phyloP scores from a whole-genome alignment of 352 stramenopile genomes.

The Nothophytophthora sp. region DNA sequence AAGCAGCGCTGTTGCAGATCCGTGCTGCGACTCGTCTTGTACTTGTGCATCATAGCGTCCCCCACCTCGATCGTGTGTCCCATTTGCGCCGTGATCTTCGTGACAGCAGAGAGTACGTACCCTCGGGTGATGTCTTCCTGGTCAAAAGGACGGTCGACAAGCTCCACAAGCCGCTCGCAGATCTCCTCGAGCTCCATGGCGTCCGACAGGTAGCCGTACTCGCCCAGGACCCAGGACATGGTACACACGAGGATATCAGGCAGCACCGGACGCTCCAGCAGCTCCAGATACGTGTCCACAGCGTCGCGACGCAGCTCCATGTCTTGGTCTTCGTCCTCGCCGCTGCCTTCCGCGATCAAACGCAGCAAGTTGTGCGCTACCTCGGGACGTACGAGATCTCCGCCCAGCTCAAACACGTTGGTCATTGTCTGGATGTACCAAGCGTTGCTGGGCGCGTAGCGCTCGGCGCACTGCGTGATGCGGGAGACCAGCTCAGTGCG shows the following conservation, averaged over 20 bases:
- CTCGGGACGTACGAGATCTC: constrained; percentile 97
- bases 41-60: constrained; percentile 97
- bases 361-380: constrained; percentile 98
- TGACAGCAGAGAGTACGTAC: constrained; percentile 96
- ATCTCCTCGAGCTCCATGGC: constrained; percentile 94
- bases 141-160: constrained; percentile 88
- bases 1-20: constrained; percentile 99
- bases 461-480: constrained; percentile 98
- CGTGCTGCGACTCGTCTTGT: constrained; percentile 94
- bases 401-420: constrained; percentile 94
- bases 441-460: constrained; percentile 96
- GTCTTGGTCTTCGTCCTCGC: constrained; percentile 96
- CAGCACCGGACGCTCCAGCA: constrained; percentile 95
- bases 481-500: constrained; percentile 96
- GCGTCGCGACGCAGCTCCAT: constrained; percentile 96
- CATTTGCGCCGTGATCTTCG: constrained; percentile 98
- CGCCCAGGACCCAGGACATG: constrained; percentile 98
- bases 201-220: constrained; percentile 98
- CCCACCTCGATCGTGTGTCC: constrained; percentile 88
- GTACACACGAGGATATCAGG: constrained; percentile 97
- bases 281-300: constrained; percentile 96
- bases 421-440: constrained; percentile 99
- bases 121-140: constrained; percentile 93
- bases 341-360: constrained; percentile 97
- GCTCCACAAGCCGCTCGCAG: constrained; percentile 93